A percentile compares a stretch with the other conserved stretches of the same genome.
Conservation (phyloP, 2,329 filamentous ascomycete genomes). For the Exophiala bonariae region DNA sequence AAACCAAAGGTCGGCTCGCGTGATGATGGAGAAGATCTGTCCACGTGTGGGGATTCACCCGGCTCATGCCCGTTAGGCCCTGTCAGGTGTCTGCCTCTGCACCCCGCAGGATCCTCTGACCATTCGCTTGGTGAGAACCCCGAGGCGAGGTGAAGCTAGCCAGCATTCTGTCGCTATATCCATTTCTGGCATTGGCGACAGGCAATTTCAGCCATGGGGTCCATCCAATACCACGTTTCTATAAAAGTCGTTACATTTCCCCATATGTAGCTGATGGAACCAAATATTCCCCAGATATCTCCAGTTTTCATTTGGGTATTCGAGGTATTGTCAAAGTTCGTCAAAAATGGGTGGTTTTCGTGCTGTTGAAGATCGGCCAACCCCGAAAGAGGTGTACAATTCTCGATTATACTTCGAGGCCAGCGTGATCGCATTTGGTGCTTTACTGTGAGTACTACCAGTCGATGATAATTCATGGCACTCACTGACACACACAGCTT, state of each 20-base stretch:
- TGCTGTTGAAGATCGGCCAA: constrained; percentile 56
- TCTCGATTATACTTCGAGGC: constrained; percentile 52
- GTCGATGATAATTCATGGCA: constrained; percentile 25
- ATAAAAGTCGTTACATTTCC: constrained; percentile 1
- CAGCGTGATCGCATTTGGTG: constrained; percentile 51
- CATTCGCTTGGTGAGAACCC: too few species aligned
- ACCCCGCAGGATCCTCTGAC: too few species aligned
- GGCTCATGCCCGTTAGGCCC: too few species aligned
- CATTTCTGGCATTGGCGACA: too few species aligned
- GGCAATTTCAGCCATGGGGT: too few species aligned
- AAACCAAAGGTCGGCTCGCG: too few species aligned
- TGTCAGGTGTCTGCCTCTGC: too few species aligned
- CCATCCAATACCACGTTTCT: neutral
- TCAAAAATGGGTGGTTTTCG: constrained; percentile 33
- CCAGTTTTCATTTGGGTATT: neutral
- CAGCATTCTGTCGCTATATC: too few species aligned
- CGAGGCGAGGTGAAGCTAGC: too few species aligned
- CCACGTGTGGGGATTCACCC: too few species aligned
- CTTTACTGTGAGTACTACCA: constrained; percentile 34
- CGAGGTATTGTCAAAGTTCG: neutral
- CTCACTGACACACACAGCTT: constrained; percentile 31
- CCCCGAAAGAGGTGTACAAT: constrained; percentile 57
- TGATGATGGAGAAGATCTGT: too few species aligned
- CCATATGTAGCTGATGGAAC: neutral
- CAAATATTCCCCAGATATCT: neutral